These are phyloP conservation scores for Chrysosporium queenslandicum DNA, from an alignment of 2,329 filamentous ascomycete species.

Conservation along the genomic window DNA sequence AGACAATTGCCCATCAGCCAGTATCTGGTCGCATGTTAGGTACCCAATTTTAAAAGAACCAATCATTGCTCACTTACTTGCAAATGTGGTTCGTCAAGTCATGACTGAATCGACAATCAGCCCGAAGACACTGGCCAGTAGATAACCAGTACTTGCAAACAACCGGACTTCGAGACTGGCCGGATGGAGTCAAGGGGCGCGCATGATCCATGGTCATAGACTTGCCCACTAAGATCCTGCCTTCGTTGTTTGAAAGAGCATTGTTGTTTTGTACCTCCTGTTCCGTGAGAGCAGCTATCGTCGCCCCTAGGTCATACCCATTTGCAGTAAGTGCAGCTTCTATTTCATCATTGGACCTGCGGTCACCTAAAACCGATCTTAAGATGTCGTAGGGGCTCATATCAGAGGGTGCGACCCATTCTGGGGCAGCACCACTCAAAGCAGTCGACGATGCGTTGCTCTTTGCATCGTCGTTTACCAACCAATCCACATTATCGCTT, in stretches of 20 bases:
- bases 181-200: constrained; percentile 64
- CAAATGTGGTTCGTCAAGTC: constrained; percentile 92
- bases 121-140: constrained; percentile 86
- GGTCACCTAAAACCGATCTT: constrained; percentile 82
- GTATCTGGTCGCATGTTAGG: constrained; percentile 51
- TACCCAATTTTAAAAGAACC: background rate
- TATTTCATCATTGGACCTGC: constrained; percentile 86
- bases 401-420: constrained; percentile 68
- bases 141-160: constrained; percentile 97
- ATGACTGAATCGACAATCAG: constrained; percentile 94
- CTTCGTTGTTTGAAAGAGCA: constrained; percentile 47
- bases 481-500: constrained; percentile 91
- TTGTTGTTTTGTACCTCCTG: constrained; percentile 43
- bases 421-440: constrained; percentile 69
- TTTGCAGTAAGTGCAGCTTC: constrained; percentile 81
- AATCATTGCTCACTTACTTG: constrained; percentile 61
- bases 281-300: constrained; percentile 81
- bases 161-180: constrained; percentile 69
- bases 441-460: constrained; percentile 71
- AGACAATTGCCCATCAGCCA: constrained; percentile 95
- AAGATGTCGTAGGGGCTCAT: constrained; percentile 99
- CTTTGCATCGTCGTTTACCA: constrained; percentile 76
- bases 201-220: constrained; percentile 66
- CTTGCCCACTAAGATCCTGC: constrained; percentile 70
- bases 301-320: constrained; percentile 86